Evolutionary conservation across 2,329 filamentous ascomycete species (phyloP), one percentile per base, ranked within the genome.

Genomic region (Ceratocystiopsis sp.): DNA sequence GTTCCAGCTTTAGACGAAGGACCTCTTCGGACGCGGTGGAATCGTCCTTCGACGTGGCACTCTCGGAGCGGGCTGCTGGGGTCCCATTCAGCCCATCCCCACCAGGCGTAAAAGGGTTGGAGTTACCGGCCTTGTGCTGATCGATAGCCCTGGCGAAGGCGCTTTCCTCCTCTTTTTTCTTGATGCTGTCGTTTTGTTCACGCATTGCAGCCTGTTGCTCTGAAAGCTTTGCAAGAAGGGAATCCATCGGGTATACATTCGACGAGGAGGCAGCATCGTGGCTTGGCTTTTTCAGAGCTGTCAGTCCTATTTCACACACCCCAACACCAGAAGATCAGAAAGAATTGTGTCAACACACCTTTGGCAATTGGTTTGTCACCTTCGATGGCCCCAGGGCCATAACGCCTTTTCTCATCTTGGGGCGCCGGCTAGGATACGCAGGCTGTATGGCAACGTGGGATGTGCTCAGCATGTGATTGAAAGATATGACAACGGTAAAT

Each of bases 171-270:
- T 66, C 61, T 21, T 53, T 47, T 11, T 54, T 53, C 45, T 68
- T 70, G 37, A 73, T 55, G 42, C 66, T 65, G 45, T 73, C 65
- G 47, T 69, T 71, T 54, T 80, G 75, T 57, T 74, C 69, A 41
- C 65, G 66, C 41, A 79, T 59, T n/a, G 67, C 57, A 37, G 64
- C 64, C 53, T 80, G 74, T 53, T 85, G 80, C 57, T 86, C 78
- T n/a, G 75, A 74, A 40, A 89, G 68, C 55, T 78, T 81, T 44
- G 79, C 74, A 49, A 86, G 64, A 42, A 86, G 72, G 46, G 78
- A 78, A 53, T 91, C 83, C 67, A 87, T 75, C 10, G 69, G 66
- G 44, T 67, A 70, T 29, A 60, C 49, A 36, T 69, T 67, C 39
- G 54, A 48, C 12, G 57, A 48, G 7, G 53, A 54, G 11, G 57